phyloP scores from a whole-genome alignment of 805 yeast genomes.

The Middelhovenomyces tepae region DNA sequence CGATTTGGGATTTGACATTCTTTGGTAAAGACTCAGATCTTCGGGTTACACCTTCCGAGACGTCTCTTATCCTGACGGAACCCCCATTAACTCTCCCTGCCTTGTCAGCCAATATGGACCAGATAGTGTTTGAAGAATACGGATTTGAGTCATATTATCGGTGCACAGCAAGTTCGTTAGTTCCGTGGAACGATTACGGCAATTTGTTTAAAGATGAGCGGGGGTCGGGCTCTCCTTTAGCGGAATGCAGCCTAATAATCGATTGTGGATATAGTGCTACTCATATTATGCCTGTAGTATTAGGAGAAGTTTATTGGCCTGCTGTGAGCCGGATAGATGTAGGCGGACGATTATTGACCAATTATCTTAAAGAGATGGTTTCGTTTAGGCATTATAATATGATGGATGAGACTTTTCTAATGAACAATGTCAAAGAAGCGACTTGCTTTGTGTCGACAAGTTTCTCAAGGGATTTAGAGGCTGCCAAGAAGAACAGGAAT shows the following conservation, averaged over 20 bases:
- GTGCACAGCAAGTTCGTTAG: constrained; percentile 38
- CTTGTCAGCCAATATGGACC: constrained; percentile 77
- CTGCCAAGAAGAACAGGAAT: constrained; percentile 26
- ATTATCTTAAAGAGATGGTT: constrained; percentile 71
- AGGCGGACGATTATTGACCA: constrained; percentile 81
- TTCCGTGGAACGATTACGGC: constrained; percentile 49
- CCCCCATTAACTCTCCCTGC: constrained; percentile 75
- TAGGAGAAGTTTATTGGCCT: constrained; percentile 66
- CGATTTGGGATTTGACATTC: constrained; percentile 65
- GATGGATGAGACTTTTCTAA: constrained; percentile 77
- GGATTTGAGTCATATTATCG: constrained; percentile 67
- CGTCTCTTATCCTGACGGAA: constrained; percentile 66
- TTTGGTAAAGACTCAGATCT: background rate
- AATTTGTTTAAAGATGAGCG: constrained; percentile 19
- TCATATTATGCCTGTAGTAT: constrained; percentile 75
- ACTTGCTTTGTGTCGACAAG: constrained; percentile 61
- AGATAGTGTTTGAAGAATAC: constrained; percentile 88
- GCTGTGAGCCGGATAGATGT: constrained; percentile 74
- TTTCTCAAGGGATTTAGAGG: constrained; percentile 40
- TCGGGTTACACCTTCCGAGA: constrained; percentile 34
- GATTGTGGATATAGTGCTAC: constrained; percentile 88
- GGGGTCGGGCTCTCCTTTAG: constrained; percentile 17
- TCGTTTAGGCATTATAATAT: constrained; percentile 91
- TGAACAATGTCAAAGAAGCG: constrained; percentile 77
- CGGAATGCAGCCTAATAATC: constrained; percentile 67